Base-by-base conservation (phyloP, 345 rosid species). In the Arabis alpina region DNA sequence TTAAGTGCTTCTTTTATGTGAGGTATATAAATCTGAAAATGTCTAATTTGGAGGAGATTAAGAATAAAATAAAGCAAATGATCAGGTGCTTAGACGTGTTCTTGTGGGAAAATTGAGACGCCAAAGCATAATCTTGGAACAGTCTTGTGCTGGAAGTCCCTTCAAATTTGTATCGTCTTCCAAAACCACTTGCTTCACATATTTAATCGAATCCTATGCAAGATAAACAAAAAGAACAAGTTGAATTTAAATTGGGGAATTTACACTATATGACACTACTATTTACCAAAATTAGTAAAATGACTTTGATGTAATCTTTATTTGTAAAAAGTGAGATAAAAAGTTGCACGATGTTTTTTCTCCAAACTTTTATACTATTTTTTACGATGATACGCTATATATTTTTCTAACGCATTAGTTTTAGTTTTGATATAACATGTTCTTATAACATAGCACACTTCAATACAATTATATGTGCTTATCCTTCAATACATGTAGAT, bases 121-220 rank as follows among this genome's bases (percentile, higher is more conserved):
- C 98, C 98, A 93, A 30, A 90, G 83, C 97, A 90, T 77, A 78
- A 93, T 76, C 77, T 82, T 93, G 7, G 96, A 90, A 83, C 98
- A 93, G 19, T 87, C 84, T 64, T 84, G 83, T 7, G 77, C 59
- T 24, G 96, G 85, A 66, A 89, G 83, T 47, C 98, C 96, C 66
- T 88, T 87, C 39, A 88, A 61, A 71, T 91, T 88, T 3, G 85
- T 79, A 78, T 93, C 96, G 23, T 88, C 97, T 72, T 90, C 98
- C 47, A 87, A 67, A 9, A 90, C 89, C 23, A 80, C 90, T 83
- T 93, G 80, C 55, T 90, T 90, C 76, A 93, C 93, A 39, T 88
- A 90, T 47, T 90, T 88, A 32, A 91, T 83, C 28, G 98, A 88
- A 77, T 90, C 86, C 97, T 93, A 79, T 65, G 15, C n/a, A 61